Evolutionary conservation across 2,329 filamentous ascomycete genomes (phyloP), one percentile per base, ranked within the genome.

Genomic region (Aureobasidium sp.): DNA sequence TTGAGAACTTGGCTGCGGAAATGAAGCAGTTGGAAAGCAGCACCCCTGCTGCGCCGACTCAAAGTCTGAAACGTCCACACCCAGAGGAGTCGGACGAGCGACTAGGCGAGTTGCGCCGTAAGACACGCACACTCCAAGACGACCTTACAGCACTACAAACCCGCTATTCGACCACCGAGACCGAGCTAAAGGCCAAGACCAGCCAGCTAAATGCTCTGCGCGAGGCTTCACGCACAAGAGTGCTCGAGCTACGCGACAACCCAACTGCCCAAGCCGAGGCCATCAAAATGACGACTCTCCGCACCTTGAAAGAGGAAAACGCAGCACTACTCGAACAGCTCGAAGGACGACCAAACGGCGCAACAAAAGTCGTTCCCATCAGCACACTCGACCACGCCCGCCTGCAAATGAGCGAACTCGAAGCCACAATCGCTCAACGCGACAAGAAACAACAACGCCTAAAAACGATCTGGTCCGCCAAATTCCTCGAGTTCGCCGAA

Each of bases 401-500:
- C 64, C 83, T 90, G 59, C 88, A 94, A 67, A 82, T 97, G 44
- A 80, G 84, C 36, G 88, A 89, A 57, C 66, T 75, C 0, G 67
- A 74, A 37, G 62, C 67, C n/a, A 69, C 73, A 21, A 69, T 80
- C 11, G 86, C 86, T 27, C 85, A 85, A 27, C 81, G 81, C 42
- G 88, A 94, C 66, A 99, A 97, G 75, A 87, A 89, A 50, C 89
- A 89, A 65, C 82, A 86, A 27, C 89, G 94, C 2, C 85, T 97
- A 13, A 96, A 95, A 68, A 89, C 97, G 70, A 94, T 97, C 62
- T 99, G 91, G 89, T 85, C 85, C 0, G 84, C 88, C 67, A 99
- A 97, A 74, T 91, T 89, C 1, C 86, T 89, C 68, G 94, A 99
- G 76, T 97, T 99, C 77, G 90, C 95, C 53, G 91, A 97, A 76